Evolutionary conservation across 176 grass and related monocot species (phyloP), one percentile per base, ranked within the genome.

Genomic region (Carex littledalei): DNA sequence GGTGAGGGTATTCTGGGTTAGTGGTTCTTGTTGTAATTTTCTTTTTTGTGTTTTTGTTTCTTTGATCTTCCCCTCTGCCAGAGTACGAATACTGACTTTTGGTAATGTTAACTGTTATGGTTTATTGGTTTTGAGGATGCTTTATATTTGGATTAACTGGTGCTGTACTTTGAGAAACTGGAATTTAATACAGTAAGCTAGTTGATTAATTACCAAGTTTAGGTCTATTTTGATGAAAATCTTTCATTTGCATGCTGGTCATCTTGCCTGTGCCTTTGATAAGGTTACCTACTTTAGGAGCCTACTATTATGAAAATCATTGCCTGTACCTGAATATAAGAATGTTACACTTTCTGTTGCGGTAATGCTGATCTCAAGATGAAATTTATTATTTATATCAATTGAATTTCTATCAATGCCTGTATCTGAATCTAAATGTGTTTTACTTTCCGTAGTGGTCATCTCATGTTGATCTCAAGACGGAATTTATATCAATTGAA

Each of bases 71-170:
- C 43, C 47, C 74, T 76, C 58, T 45, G 16, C 61, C 41, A 31
- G 47, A 83, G 43, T 83, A 83, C 45, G 81, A 31, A 64, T 63
- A 83, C 81, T 83, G 63, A 83, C 81, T 50, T 83, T 63, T 69
- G 79, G 79, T 65, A 64, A 64, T 64, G 79, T 59, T 63, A 64
- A 81, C 55, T 41, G 79, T 64, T 39, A 81, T 64, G 78, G 55
- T 83, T 83, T 83, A 69, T 83, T 83, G 61, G 63, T 66, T 83
- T 83, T 67, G 63, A 83, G 61, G 81, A 68, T 83, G 81, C 60
- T 66, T 83, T 68, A 17, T 83, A 69, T 83, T 78, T 83, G 63
- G 43, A 83, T 83, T 83, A 83, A 83, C 81, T 68, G 47, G 81
- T 83, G 47, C 81, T 83, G 74, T 83, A 81, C 53, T 61, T 15